Evolutionary conservation across 306 rosid species (phyloP).

Genomic region (Neltuma alba): DNA sequence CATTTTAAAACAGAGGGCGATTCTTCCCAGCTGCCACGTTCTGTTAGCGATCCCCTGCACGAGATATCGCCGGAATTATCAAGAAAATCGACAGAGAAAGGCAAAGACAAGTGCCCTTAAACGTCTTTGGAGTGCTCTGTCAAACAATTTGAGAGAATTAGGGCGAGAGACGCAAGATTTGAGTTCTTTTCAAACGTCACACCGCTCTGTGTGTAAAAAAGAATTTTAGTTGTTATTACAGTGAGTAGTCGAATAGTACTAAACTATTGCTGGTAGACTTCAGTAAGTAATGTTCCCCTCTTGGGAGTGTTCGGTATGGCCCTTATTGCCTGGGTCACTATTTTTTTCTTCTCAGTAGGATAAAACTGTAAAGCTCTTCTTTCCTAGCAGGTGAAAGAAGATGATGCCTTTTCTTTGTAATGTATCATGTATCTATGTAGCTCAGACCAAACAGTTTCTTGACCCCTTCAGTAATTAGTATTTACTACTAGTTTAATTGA

Average conservation of each 20-base stretch:
- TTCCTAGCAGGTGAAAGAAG: conserved; percentile 49
- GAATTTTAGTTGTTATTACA: not conserved
- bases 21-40: conserved; percentile 56
- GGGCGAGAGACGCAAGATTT: conserved; percentile 1
- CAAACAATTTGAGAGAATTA: not conserved
- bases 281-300: not conserved
- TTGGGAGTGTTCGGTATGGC: conserved; percentile 21
- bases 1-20: conserved; percentile 53
- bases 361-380: conserved; percentile 54
- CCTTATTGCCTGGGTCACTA: conserved; percentile 5
- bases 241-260: conserved; percentile 3
- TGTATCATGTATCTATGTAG: conserved; percentile 19
- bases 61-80: conserved; percentile 50
- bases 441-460: conserved; percentile 1
- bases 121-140: not conserved
- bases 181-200: conserved; percentile 2
- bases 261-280: not conserved
- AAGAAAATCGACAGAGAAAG: conserved; percentile 44
- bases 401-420: conserved; percentile 39
- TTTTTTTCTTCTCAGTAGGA: conserved; percentile 23
- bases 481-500: not conserved
- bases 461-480: not conserved
- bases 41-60: conserved; percentile 58
- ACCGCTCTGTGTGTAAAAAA: conserved; percentile 42
- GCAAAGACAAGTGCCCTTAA: conserved; percentile 36